Percentiles rank a stretch among this genome's conserved stretches.
These are phyloP conservation scores for Clarireedia homoeocarpa DNA, from an alignment of 2,329 filamentous ascomycete genomes.

Conservation along the genomic window DNA sequence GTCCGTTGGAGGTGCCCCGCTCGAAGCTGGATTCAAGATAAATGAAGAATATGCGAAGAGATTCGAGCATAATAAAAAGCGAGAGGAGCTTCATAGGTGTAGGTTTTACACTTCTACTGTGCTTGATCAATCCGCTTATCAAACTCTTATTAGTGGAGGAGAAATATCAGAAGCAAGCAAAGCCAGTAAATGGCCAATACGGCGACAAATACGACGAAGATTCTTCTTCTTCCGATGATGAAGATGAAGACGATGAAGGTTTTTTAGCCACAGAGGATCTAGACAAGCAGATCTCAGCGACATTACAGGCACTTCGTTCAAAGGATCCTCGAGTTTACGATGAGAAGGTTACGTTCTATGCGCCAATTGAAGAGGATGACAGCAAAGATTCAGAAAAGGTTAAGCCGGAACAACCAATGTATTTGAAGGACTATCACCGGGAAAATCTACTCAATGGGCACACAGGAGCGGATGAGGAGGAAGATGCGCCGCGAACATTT, in stretches of 20 bases:
- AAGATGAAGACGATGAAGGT: constrained; percentile 85
- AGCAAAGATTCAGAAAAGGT: constrained; percentile 31
- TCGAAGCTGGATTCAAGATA: constrained; percentile 56
- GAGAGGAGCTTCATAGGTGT: constrained; percentile 73
- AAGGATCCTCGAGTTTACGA: constrained; percentile 94
- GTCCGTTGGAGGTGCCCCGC: constrained; percentile 30
- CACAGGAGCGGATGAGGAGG: constrained; percentile 50
- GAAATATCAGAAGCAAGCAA: constrained; percentile 54
- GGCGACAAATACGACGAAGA: constrained; percentile 41
- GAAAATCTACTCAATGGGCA: constrained; percentile 76
- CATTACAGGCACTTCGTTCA: constrained; percentile 75
- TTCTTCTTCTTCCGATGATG: constrained; percentile 62
- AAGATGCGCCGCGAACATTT: constrained; percentile 58
- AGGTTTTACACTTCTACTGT: constrained; percentile 27
- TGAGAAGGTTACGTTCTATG: constrained; percentile 69
- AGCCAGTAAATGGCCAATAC: constrained; percentile 35
- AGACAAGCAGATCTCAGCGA: constrained; percentile 80
- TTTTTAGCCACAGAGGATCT: constrained; percentile 79
- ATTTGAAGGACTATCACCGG: constrained; percentile 82
- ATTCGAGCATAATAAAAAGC: constrained; percentile 96
- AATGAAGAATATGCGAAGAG: constrained; percentile 84
- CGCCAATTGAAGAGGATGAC: constrained; percentile 48
- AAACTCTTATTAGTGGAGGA: constrained; percentile 61
- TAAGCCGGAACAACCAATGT: constrained; percentile 77
- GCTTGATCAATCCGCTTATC: constrained; percentile 21